Base-by-base conservation (phyloP, 257 asterid species). In the Przewalskia tangutica region DNA sequence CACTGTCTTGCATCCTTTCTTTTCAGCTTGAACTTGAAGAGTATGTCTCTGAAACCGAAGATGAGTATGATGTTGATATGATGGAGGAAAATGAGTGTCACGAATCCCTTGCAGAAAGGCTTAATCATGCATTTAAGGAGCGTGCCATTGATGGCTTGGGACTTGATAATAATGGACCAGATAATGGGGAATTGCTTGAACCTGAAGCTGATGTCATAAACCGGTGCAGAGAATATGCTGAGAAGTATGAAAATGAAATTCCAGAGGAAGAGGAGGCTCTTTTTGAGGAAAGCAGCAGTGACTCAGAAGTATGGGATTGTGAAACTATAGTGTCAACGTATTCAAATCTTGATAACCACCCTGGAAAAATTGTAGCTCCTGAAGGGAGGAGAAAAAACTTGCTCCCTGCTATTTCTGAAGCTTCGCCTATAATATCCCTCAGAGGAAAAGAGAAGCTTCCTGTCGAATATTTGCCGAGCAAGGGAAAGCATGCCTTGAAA, bases 331-430 rank as follows among this genome's bases (percentile, higher is more conserved):
- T 95, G 53, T 85, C 98, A 77, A 95, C 97, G 38, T 95, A 94
- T 84, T 91, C 99, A 66, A 93, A 93, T 81, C 93, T 93, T 20
- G 98, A 95, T 85, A 95, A 95, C 87, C 97, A 92, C 85, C 98
- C 98, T 55, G 97, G 92, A 32, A 93, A 91, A 88, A 95, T 95
- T 83, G 97, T 87, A 81, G 91, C 90, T 85, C 97, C 98, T 9
- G 97, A 87, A 63, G 64, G 71, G 12, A 87, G 97, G 89, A 95
- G 97, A 84, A 89, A 89, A 89, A 93, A 87, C 85, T 80, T 95
- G 81, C 84, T 75, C 46, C 62, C 89, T 11, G 93, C 91, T 18
- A 32, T 90, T 82, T 82, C 88, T 14, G 88, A 87, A 77, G 84
- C 88, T 20, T 84, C 91, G 32, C 88, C 82, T 13, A 73, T 90